These are phyloP conservation scores for Dryas alaskensis DNA, from an alignment of 306 rosid species.

Conservation along the genomic window DNA sequence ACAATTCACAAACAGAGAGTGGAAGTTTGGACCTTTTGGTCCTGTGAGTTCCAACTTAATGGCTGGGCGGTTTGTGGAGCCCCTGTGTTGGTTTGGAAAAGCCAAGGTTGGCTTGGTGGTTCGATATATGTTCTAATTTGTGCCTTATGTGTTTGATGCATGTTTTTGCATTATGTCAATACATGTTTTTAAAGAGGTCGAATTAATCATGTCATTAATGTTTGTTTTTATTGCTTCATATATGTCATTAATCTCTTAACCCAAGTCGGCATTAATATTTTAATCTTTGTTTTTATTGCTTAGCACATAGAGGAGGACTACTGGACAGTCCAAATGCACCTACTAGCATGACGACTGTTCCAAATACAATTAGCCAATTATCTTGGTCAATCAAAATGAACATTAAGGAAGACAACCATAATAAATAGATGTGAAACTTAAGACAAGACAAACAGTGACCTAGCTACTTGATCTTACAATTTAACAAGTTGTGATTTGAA, in stretches of 20 bases:
- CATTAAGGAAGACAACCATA: not conserved
- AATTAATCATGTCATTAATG: too few species aligned
- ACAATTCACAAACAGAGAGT: not conserved
- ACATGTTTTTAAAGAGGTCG: too few species aligned
- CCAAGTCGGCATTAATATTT: not conserved
- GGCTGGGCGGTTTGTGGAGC: conserved; percentile 45
- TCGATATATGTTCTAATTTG: not conserved
- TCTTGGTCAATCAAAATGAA: too few species aligned
- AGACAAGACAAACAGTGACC: not conserved
- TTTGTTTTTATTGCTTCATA: not conserved
- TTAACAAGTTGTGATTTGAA: conserved; percentile 18
- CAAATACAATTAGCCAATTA: too few species aligned
- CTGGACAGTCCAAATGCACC: not conserved
- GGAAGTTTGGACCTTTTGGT: not conserved
- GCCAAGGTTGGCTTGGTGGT: not conserved
- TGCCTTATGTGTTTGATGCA: too few species aligned
- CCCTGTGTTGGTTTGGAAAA: conserved; percentile 28
- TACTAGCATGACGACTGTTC: not conserved
- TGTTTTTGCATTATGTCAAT: too few species aligned
- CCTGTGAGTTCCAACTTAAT: not conserved
- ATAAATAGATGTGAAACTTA: conserved; percentile 1
- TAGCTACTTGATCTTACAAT: conserved; percentile 2
- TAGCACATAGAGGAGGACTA: not conserved
- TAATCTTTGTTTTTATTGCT: too few species aligned
- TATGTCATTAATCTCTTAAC: not conserved